phyloP scores from a whole-genome alignment of 176 grass and related monocot genomes.

The Areca catechu region DNA sequence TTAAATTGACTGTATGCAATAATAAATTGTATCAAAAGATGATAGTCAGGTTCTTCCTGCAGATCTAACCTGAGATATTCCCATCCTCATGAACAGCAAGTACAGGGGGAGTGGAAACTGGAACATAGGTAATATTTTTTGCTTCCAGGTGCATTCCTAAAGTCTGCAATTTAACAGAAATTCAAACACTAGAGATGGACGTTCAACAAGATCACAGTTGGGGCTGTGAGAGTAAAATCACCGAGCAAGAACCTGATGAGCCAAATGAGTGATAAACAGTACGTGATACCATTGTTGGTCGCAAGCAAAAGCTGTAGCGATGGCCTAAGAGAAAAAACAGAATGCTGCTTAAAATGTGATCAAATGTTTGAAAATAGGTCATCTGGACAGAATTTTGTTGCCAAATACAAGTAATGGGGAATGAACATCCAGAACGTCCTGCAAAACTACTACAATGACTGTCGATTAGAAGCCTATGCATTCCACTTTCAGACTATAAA shows the following conservation, averaged over 20 bases:
- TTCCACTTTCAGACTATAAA: no score
- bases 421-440: no score
- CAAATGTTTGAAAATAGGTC: no score
- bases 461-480: no score
- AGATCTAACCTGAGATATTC: slow-evolving; percentile 40
- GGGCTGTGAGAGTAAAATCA: no score
- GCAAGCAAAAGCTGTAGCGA: slow-evolving; percentile 59
- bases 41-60: not conserved
- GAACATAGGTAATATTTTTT: slow-evolving; percentile 51
- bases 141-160: slow-evolving; percentile 41
- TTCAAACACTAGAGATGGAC: not conserved
- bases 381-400: no score
- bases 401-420: no score
- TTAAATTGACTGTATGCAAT: not conserved
- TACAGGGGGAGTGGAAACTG: slow-evolving; percentile 56
- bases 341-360: not conserved
- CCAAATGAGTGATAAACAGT: slow-evolving; percentile 66
- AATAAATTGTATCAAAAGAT: no score
- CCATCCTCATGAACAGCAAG: slow-evolving; percentile 37
- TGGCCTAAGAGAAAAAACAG: slow-evolving; percentile 27
- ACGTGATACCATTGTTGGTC: slow-evolving; percentile 53
- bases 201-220: no score
- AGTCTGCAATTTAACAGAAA: slow-evolving; percentile 26
- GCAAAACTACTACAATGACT: no score
- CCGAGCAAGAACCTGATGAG: slow-evolving; percentile 45